Conservation (phyloP, 2,329 filamentous ascomycete genomes). For the Aspergillus novoparasiticus region DNA sequence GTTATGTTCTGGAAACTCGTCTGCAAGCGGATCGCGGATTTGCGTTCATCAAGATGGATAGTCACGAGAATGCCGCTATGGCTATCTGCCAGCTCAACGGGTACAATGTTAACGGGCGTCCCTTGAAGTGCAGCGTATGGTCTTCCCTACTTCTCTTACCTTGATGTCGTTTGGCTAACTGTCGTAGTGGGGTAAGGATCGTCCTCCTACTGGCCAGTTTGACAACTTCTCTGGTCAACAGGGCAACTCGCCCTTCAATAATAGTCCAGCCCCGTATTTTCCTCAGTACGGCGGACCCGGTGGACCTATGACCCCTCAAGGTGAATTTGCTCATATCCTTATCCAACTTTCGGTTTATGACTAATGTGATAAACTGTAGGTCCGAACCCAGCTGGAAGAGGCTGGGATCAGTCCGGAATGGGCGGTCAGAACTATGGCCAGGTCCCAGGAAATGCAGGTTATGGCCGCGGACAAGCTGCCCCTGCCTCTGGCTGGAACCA, state of each 20-base stretch:
- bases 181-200: constrained; percentile 95
- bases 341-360: constrained; percentile 1
- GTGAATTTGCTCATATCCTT: constrained; percentile 31
- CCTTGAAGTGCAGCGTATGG: constrained; percentile 97
- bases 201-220: constrained; percentile 79
- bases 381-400: constrained; percentile 61
- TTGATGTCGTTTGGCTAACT: constrained; percentile 31
- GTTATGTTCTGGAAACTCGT: constrained; percentile 93
- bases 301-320: constrained; percentile 64
- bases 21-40: constrained; percentile 98
- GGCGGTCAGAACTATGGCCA: constrained; percentile 59
- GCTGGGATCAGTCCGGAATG: constrained; percentile 54
- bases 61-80: constrained; percentile 96
- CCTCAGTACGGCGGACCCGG: constrained; percentile 84
- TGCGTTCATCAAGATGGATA: constrained; percentile 99
- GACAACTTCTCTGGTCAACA: constrained; percentile 85
- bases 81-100: constrained; percentile 97
- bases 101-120: constrained; percentile 96
- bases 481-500: constrained; percentile 57
- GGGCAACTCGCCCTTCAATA: constrained; percentile 67
- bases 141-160: constrained; percentile 25
- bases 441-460: constrained; percentile 74
- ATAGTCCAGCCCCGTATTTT: constrained; percentile 81
- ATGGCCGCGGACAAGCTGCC: constrained; percentile 70
- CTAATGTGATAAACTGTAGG: constrained; percentile 38